These are phyloP conservation scores for Fagus crenata DNA, from an alignment of 306 rosid genomes.

Conservation along the genomic window DNA sequence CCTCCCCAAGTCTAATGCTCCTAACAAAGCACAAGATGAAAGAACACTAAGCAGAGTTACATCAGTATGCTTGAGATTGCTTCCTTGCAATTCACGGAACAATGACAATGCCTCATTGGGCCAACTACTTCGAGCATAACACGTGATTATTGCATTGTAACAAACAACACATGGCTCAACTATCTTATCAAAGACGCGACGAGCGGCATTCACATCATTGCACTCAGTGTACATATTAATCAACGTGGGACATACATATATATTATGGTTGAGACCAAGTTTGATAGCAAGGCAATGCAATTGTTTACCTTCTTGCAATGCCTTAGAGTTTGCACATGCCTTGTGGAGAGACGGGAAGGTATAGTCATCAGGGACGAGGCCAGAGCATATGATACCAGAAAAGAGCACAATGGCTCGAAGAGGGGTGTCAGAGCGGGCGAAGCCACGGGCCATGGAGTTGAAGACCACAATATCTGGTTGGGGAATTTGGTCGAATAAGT, in stretches of 20 bases:
- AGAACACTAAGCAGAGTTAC: constrained; percentile 75
- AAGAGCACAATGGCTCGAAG: constrained; percentile 52
- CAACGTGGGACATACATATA: constrained; percentile 64
- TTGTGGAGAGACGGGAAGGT: constrained; percentile 74
- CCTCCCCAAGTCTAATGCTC: constrained; percentile 70
- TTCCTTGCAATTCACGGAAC: constrained; percentile 69
- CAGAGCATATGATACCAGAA: constrained; percentile 31
- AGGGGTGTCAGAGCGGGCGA: constrained; percentile 54
- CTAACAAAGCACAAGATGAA: constrained; percentile 66
- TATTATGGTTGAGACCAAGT: constrained; percentile 46
- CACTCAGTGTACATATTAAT: constrained; percentile 67
- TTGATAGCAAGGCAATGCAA: constrained; percentile 66
- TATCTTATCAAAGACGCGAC: constrained; percentile 68
- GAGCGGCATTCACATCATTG: constrained; percentile 53
- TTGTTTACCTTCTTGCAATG: constrained; percentile 62
- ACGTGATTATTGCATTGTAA: constrained; percentile 61
- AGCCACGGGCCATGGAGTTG: constrained; percentile 71
- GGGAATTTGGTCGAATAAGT: constrained; percentile 56
- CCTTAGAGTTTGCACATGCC: constrained; percentile 70
- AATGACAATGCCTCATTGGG: constrained; percentile 77
- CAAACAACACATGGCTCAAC: constrained; percentile 61
- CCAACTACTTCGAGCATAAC: constrained; percentile 58
- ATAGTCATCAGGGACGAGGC: constrained; percentile 63
- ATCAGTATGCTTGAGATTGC: constrained; percentile 57
- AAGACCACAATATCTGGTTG: constrained; percentile 61